A percentile compares a stretch with the other conserved stretches of the same genome.
Evolutionary conservation across 768 basidiomycete species (phyloP).

Genomic region (Lentinula sp.): DNA sequence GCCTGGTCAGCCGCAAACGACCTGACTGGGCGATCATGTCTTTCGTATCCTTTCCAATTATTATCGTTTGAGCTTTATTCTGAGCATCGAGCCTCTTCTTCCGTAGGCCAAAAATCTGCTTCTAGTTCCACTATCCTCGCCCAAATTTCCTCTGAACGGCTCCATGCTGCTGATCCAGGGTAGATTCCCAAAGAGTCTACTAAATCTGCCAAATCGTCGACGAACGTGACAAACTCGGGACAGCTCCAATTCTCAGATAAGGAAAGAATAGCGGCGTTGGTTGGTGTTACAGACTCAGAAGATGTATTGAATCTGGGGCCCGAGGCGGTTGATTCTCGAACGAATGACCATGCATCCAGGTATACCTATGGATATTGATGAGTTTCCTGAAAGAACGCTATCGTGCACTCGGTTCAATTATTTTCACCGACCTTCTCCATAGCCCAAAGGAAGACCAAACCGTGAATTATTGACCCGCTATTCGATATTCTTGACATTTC

Average conservation of each 20-base stretch:
- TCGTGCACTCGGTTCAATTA: neutral
- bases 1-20: no score
- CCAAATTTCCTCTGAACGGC: slow-evolving; percentile 47
- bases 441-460: slow-evolving; percentile 69
- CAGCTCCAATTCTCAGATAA: slow-evolving; percentile 62
- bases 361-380: slow-evolving; percentile 42
- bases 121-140: slow-evolving; percentile 55
- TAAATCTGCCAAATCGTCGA: slow-evolving; percentile 39
- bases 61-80: neutral
- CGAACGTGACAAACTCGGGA: slow-evolving; percentile 47
- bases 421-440: slow-evolving; percentile 57
- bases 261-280: slow-evolving; percentile 27
- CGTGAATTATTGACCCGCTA: slow-evolving; percentile 47
- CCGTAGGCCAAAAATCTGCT: slow-evolving; percentile 49
- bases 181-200: slow-evolving; percentile 37
- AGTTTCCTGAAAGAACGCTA: neutral
- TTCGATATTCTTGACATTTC: slow-evolving; percentile 55
- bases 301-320: slow-evolving; percentile 3
- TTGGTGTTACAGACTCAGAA: slow-evolving; percentile 2
- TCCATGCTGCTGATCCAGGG: slow-evolving; percentile 27
- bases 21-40: no score
- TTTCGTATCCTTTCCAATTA: no score
- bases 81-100: neutral
- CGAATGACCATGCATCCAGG: slow-evolving; percentile 60
- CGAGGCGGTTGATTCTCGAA: slow-evolving; percentile 16